These are phyloP conservation scores for Xylaria grammica DNA, from an alignment of 495 filamentous ascomycete genomes.

Conservation along the genomic window DNA sequence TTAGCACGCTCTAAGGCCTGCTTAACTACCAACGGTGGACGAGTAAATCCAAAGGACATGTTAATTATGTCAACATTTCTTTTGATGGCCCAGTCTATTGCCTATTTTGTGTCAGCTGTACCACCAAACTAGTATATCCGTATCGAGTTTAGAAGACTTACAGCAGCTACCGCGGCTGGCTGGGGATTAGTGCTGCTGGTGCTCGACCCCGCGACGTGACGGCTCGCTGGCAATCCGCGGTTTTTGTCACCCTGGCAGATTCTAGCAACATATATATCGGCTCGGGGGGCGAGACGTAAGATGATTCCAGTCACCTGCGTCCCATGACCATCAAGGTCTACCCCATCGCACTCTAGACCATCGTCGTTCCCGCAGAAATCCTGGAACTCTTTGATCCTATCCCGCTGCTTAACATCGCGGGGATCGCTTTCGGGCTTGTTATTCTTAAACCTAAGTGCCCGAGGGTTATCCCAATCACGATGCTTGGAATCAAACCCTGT, in stretches of 20 bases:
- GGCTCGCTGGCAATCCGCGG: not conserved
- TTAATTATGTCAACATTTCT: not conserved
- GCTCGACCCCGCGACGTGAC: not conserved
- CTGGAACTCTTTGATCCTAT: not conserved
- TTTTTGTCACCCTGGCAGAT: not conserved
- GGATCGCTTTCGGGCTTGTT: not conserved
- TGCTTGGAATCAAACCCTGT: constrained; percentile 3
- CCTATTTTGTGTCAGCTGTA: not conserved
- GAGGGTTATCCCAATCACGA: not conserved
- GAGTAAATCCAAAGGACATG: not conserved
- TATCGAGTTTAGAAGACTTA: not conserved
- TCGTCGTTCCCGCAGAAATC: not conserved
- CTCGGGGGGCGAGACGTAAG: not conserved
- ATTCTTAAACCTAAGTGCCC: not conserved
- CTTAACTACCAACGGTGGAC: not conserved
- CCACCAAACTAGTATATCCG: not conserved
- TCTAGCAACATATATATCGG: not conserved
- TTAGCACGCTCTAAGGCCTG: not conserved
- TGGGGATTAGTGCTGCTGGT: not conserved
- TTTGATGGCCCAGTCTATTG: constrained; percentile 7
- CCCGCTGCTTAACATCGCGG: not conserved
- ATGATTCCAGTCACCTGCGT: constrained; percentile 3
- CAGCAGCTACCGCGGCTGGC: not conserved
- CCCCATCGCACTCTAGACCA: not conserved
- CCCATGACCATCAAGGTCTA: constrained; percentile 1